Evolutionary conservation across 2,329 filamentous ascomycete genomes (phyloP).

Genomic region (Penicillium digitatum): DNA sequence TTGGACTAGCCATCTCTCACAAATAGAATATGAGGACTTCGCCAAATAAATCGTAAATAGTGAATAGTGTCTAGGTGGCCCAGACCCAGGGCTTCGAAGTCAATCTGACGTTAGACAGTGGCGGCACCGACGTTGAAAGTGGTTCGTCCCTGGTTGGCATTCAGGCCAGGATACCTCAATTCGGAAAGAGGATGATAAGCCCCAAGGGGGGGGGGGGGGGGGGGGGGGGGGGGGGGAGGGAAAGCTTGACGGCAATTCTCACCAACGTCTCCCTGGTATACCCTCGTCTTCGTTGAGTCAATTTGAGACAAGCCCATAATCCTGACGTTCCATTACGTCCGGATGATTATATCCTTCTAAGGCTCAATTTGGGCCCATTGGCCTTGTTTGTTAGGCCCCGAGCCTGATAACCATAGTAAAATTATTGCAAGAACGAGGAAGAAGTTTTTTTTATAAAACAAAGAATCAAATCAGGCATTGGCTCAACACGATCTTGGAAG

Average conservation of each 20-base stretch:
- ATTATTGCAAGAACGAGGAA: not conserved
- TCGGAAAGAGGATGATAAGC: slow-evolving; percentile 1
- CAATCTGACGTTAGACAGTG: slow-evolving; percentile 24
- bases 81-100: slow-evolving; percentile 21
- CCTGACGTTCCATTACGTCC: slow-evolving; percentile 25
- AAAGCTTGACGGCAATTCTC: slow-evolving; percentile 16
- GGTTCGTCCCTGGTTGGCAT: slow-evolving; percentile 18
- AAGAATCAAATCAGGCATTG: slow-evolving; percentile 11
- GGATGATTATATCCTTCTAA: slow-evolving; percentile 11
- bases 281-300: not conserved
- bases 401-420: not conserved
- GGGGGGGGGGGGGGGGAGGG: slow-evolving; percentile 21
- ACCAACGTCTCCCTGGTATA: not conserved
- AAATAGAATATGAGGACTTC: not conserved
- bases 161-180: slow-evolving; percentile 9
- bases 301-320: slow-evolving; percentile 12
- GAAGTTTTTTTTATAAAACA: not conserved
- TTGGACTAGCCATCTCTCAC: not conserved
- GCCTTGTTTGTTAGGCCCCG: not conserved
- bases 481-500: slow-evolving; percentile 23
- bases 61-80: not conserved
- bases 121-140: slow-evolving; percentile 10
- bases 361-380: not conserved
- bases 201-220: slow-evolving; percentile 20
- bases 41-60: not conserved